Evolutionary conservation across 1,284 basidiomycete genomes (phyloP).

Genomic region (Heliocybe sulcata): DNA sequence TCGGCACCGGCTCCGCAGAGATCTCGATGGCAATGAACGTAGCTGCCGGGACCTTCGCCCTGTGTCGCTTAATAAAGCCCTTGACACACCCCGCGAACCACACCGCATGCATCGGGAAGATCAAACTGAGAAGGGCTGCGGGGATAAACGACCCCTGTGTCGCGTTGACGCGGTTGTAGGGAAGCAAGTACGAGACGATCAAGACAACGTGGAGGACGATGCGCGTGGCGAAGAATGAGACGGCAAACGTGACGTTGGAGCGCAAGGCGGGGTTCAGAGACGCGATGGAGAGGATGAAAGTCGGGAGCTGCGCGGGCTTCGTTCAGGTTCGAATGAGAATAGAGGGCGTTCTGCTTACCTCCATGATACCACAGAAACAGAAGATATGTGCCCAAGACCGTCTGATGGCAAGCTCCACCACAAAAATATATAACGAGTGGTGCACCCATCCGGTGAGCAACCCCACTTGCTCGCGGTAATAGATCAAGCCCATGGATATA

Average conservation of each 20-base stretch:
- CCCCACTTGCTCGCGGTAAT: constrained; percentile 37
- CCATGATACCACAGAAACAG: constrained; percentile 42
- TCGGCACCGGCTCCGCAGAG: background rate
- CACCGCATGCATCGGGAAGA: constrained; percentile 42
- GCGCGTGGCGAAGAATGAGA: constrained; percentile 45
- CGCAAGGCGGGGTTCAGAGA: constrained; percentile 38
- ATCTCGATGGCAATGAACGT: background rate
- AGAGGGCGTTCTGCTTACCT: constrained; percentile 30
- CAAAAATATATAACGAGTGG: constrained; percentile 42
- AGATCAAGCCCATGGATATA: constrained; percentile 26
- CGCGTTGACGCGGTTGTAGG: constrained; percentile 21
- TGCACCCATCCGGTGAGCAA: constrained; percentile 56
- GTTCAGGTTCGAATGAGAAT: constrained; percentile 25
- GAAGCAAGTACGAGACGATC: constrained; percentile 25
- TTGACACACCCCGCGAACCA: constrained; percentile 50
- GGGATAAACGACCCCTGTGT: constrained; percentile 30
- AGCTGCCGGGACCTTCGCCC: constrained; percentile 2
- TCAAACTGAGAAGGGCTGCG: constrained; percentile 28
- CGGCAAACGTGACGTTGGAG: constrained; percentile 43
- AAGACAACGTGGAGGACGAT: constrained; percentile 42
- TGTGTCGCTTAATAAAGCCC: constrained; percentile 37
- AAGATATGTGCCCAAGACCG: constrained; percentile 38
- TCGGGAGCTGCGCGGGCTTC: constrained; percentile 39
- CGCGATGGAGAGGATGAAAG: constrained; percentile 44
- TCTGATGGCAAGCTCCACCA: constrained; percentile 37